Conservation (phyloP, 1,284 basidiomycete species). For the Gomphus bonarii region DNA sequence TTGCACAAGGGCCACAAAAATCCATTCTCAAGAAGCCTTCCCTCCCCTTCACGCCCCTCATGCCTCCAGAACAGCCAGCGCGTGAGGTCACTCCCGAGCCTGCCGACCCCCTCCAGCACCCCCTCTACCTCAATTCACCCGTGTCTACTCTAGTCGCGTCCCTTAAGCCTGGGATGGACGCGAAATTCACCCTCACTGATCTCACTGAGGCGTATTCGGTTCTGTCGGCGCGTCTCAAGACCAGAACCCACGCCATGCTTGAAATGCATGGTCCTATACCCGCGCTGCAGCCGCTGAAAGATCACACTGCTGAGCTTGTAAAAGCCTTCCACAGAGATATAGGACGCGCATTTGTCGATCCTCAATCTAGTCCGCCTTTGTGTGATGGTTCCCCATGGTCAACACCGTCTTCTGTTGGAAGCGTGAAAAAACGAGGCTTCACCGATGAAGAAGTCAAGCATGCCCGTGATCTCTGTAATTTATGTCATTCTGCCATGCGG, state of each 20-base stretch:
- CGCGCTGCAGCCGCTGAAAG: constrained; percentile 54
- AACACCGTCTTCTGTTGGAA: constrained; percentile 39
- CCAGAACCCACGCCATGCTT: constrained; percentile 34
- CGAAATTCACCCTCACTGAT: constrained; percentile 31
- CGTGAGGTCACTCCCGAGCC: constrained; percentile 66
- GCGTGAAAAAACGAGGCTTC: constrained; percentile 56
- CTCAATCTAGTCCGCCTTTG: constrained; percentile 23
- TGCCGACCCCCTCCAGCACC: constrained; percentile 48
- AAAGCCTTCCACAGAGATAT: constrained; percentile 52
- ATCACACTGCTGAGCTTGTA: constrained; percentile 38
- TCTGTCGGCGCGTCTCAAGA: constrained; percentile 50
- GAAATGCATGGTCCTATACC: constrained; percentile 52
- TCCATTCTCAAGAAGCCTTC: constrained; percentile 53
- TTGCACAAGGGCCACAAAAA: constrained; percentile 33
- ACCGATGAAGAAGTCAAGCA: constrained; percentile 64
- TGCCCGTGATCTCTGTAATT: constrained; percentile 64
- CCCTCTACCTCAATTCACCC: constrained; percentile 50
- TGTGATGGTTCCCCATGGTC: constrained; percentile 15
- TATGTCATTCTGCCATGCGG: constrained; percentile 55
- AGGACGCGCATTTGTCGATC: constrained; percentile 48
- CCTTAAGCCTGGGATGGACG: constrained; percentile 19
- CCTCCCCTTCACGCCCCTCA: constrained; percentile 23
- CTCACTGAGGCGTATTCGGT: constrained; percentile 64
- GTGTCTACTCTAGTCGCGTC: constrained; percentile 45
- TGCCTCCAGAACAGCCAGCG: constrained; percentile 26